Conservation (phyloP, 2,329 filamentous ascomycete species). For the Drechslerella coelobrocha region DNA sequence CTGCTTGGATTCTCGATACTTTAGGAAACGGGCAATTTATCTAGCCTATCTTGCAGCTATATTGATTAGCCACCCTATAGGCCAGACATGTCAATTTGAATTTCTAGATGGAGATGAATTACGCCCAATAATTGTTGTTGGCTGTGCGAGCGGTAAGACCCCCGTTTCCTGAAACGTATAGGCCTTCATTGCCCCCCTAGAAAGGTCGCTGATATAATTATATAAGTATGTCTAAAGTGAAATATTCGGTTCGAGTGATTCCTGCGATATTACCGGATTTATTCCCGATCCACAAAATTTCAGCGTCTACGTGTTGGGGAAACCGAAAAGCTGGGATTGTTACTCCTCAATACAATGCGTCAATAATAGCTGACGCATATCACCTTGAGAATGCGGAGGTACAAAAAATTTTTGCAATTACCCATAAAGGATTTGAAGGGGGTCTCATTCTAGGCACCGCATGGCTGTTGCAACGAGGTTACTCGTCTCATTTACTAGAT, state of each 20-base stretch:
- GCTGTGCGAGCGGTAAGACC: conserved; percentile 2
- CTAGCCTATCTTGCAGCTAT: conserved; percentile 20
- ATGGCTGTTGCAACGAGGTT: conserved; percentile 88
- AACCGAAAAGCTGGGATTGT: conserved; percentile 22
- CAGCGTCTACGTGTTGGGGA: conserved; percentile 14
- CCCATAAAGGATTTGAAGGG: conserved; percentile 68
- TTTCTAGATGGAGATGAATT: conserved; percentile 32
- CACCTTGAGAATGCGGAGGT: conserved; percentile 53
- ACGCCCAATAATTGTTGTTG: conserved; percentile 19
- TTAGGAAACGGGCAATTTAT: conserved; percentile 26
- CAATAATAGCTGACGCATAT: conserved; percentile 48
- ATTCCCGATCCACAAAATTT: conserved; percentile 29
- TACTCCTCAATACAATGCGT: conserved; percentile 24
- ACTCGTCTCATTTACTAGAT: conserved; percentile 70
- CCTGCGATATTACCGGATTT: conserved; percentile 18
- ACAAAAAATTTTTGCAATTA: neutral
- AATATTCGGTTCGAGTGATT: conserved; percentile 23
- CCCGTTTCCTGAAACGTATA: conserved; percentile 14
- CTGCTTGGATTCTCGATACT: conserved; percentile 30
- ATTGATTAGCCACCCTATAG: neutral
- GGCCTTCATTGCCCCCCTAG: neutral
- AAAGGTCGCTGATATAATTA: conserved; percentile 14
- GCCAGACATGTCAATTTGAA: conserved; percentile 2
- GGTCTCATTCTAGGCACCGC: conserved; percentile 83
- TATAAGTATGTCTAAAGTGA: neutral